These are phyloP conservation scores for Melanogaster broomeanus DNA, from an alignment of 768 basidiomycete species.

Conservation along the genomic window DNA sequence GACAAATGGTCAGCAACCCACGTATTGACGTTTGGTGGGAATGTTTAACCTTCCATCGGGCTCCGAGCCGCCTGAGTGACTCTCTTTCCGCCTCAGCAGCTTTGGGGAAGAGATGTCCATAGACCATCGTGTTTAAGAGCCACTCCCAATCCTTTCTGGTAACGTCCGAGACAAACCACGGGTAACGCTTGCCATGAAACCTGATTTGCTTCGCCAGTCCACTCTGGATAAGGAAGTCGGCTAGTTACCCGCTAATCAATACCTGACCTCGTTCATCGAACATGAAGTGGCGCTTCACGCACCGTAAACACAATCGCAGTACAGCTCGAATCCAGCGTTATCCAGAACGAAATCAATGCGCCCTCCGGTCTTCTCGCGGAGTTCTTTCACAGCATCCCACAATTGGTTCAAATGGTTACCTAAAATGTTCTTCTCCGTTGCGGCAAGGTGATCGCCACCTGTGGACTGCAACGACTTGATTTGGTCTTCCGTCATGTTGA, in stretches of 20 bases:
- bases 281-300: conserved; percentile 12
- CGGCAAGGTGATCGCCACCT: conserved; percentile 92
- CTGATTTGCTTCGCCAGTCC: conserved; percentile 82
- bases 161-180: conserved; percentile 95
- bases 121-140: conserved; percentile 85
- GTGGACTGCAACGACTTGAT: conserved; percentile 96
- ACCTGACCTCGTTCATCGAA: not conserved
- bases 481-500: conserved; percentile 98
- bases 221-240: conserved; percentile 92
- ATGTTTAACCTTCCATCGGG: conserved; percentile 79
- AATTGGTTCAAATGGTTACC: conserved; percentile 76
- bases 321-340: conserved; percentile 84
- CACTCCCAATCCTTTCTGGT: conserved; percentile 95
- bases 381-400: conserved; percentile 73
- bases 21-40: not conserved
- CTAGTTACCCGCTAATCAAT: conserved; percentile 39
- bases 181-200: conserved; percentile 95
- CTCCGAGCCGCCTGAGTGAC: conserved; percentile 75
- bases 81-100: conserved; percentile 79
- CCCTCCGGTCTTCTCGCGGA: conserved; percentile 70
- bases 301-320: conserved; percentile 88
- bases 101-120: conserved; percentile 89
- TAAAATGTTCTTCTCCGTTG: conserved; percentile 94
- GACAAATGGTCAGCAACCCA: conserved; percentile 2
- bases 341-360: conserved; percentile 83